Conservation (phyloP, 768 basidiomycete genomes). For the Boletus rubroflammeus region DNA sequence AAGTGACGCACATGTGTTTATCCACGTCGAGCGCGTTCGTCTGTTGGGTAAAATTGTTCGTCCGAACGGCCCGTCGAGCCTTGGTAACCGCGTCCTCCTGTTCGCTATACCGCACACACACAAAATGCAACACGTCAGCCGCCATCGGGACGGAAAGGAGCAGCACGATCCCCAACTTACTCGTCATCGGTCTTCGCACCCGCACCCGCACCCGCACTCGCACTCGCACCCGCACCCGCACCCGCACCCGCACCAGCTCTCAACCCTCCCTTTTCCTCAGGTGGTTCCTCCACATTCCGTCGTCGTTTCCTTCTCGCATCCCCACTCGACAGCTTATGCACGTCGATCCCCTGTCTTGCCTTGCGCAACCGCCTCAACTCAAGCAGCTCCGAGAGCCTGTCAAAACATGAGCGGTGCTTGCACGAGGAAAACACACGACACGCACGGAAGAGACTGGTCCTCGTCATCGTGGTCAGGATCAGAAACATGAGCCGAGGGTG, state of each 20-base stretch:
- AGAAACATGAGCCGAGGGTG: conserved; percentile 4
- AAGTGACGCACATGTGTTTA: conserved; percentile 84
- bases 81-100: conserved; percentile 65
- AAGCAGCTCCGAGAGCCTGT: conserved; percentile 77
- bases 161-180: conserved; percentile 36
- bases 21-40: conserved; percentile 95
- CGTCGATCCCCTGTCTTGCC: conserved; percentile 79
- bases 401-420: not conserved
- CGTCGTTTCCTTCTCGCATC: conserved; percentile 73
- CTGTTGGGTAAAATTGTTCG: conserved; percentile 96
- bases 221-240: conserved; percentile 29
- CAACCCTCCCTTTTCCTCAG: conserved; percentile 54
- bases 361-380: conserved; percentile 76
- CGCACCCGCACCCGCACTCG: conserved; percentile 12
- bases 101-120: conserved; percentile 37
- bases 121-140: not conserved
- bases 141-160: not conserved
- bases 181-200: conserved; percentile 42
- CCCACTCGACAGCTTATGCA: conserved; percentile 78
- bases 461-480: conserved; percentile 16
- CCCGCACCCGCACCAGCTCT: conserved; percentile 36
- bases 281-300: conserved; percentile 39
- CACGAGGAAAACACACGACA: too few relatives aligned
- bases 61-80: conserved; percentile 68
- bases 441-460: conserved; percentile 47